A percentile compares a stretch with the other conserved stretches of the same genome.
Evolutionary conservation across 495 filamentous ascomycete species (phyloP).

Genomic region (Neurospora sp.): DNA sequence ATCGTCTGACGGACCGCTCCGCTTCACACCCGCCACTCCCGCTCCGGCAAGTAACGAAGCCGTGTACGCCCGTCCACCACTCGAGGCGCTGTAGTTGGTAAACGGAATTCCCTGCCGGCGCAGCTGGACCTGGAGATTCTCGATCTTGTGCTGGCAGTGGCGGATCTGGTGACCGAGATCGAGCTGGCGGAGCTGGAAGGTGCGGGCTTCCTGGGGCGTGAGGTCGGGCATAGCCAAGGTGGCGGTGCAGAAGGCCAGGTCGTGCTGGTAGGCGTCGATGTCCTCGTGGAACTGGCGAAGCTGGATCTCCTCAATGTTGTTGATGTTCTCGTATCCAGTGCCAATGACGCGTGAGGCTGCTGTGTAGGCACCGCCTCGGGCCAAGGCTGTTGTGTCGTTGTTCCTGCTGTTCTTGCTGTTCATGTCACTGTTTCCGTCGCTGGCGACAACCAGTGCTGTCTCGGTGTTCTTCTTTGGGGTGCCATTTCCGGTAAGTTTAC

Average conservation of each 20-base stretch:
- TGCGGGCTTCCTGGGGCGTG: slow-evolving; percentile 32
- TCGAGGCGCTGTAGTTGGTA: background rate
- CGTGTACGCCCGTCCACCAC: background rate
- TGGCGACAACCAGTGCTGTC: background rate
- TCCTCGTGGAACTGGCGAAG: slow-evolving; percentile 33
- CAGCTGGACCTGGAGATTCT: slow-evolving; percentile 18
- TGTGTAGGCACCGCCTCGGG: background rate
- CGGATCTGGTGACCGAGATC: slow-evolving; percentile 35
- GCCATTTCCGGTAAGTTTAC: background rate
- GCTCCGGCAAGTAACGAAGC: background rate
- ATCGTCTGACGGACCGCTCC: background rate
- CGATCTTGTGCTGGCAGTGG: slow-evolving; percentile 29
- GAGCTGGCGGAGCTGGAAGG: slow-evolving; percentile 28
- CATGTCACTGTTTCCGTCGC: background rate
- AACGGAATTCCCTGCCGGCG: slow-evolving; percentile 1
- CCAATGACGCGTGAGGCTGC: background rate
- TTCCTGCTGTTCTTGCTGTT: background rate
- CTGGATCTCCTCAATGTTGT: slow-evolving; percentile 28
- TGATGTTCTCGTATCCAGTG: background rate
- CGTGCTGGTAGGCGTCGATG: slow-evolving; percentile 30
- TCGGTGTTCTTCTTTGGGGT: background rate
- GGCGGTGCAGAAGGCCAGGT: slow-evolving; percentile 27
- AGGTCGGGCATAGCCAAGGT: slow-evolving; percentile 24
- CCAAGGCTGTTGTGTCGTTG: background rate
- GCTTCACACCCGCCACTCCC: background rate